Conservation (phyloP, 106 monocot species). For the Cymbidium sinense region DNA sequence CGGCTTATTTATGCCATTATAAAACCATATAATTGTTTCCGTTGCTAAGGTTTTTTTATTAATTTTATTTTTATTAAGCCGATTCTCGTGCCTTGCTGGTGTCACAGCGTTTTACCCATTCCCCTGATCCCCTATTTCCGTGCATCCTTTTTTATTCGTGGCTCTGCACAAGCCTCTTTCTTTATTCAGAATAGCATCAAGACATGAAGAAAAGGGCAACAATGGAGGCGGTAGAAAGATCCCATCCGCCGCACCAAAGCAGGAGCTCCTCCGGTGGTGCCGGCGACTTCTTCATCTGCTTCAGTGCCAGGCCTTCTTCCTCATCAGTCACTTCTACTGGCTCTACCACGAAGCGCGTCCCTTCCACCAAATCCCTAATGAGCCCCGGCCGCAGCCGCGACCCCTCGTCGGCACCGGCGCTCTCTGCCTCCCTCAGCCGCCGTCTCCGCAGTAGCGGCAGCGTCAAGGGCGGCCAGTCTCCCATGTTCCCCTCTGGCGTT, state of each 20-base stretch:
- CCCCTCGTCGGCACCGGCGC: constrained; percentile 32
- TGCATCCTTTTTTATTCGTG: too few species aligned
- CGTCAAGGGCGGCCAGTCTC: constrained; percentile 84
- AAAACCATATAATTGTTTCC: too few species aligned
- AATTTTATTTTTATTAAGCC: too few species aligned
- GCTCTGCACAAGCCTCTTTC: not conserved
- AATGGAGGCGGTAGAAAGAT: constrained; percentile 9
- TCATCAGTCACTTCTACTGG: constrained; percentile 20
- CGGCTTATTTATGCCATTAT: too few species aligned
- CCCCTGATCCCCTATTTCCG: too few species aligned
- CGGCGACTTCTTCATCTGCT: constrained; percentile 82
- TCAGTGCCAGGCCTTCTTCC: constrained; percentile 60
- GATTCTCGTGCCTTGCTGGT: too few species aligned
- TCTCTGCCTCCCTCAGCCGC: constrained; percentile 65
- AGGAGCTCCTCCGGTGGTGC: constrained; percentile 23
- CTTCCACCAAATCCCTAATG: constrained; percentile 48
- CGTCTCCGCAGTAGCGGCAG: constrained; percentile 64
- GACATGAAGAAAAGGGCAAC: constrained; percentile 7
- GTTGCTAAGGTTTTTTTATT: too few species aligned
- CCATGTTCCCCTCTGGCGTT: constrained; percentile 52
- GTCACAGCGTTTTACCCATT: too few species aligned
- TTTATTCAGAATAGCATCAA: not conserved
- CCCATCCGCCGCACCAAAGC: constrained; percentile 20
- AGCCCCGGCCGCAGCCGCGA: constrained; percentile 41
- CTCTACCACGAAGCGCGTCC: constrained; percentile 25